Base-by-base conservation (phyloP, 257 asterid species). In the Perilla frutescens region DNA sequence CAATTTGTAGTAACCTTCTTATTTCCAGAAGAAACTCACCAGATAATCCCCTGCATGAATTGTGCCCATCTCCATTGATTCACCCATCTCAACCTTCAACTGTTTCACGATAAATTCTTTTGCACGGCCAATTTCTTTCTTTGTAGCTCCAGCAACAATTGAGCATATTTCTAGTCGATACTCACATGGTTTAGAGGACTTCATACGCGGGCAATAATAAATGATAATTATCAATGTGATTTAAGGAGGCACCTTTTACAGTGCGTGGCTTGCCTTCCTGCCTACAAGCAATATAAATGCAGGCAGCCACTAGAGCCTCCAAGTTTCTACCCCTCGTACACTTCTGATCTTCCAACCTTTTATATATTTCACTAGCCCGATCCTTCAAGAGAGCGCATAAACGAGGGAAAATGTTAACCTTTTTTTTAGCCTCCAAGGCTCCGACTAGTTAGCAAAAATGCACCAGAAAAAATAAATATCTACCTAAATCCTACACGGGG, bases 221-320 rank as follows among this genome's bases (percentile, higher is more conserved):
- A 76, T 65, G 62, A 80, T 31, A 69, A 70, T 51, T 65, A 78
- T 65, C 75, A 54, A 74, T 47, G 76, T 58, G 71, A 80, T 65
- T 37, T 48, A 77, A 56, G 79, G 77, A 31, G 65, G 80, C 89
- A 92, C 98, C 98, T 88, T 92, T 92, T 62, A 90, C 92, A 62
- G 97, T 92, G 53, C 97, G 96, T 4, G 97, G 92, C 81, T 88
- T 92, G 79, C 92, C 88, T 81, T 91, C 97, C 70, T 89, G 96
- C 62, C 96, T 86, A 77, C 97, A 91, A 56, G 97, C 97, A 77
- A 91, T 91, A 70, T 88, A 91, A 78, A 91, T 89, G 84, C 96
- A 89, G 55, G 96, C 97, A 67, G 96, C 97, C 62, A 92, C 97
- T 39, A 90, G 70, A 45, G 96, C 90, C 49, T 90, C 97, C 89